Base-by-base conservation (phyloP, 352 stramenopile genomes). In the Phytophthora brassicae region DNA sequence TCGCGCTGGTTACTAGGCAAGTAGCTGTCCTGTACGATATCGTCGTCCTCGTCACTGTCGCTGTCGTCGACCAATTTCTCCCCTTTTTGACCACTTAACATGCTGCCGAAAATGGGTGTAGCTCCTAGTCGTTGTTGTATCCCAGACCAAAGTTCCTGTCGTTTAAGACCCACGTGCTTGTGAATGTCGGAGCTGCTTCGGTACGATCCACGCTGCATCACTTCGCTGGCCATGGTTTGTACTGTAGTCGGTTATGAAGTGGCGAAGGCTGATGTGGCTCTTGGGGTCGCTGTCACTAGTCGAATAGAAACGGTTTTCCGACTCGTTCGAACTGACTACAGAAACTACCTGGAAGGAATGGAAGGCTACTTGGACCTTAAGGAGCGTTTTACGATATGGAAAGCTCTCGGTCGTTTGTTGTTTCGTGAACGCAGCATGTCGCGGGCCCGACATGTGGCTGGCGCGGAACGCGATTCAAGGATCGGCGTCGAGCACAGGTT, bases 81-180 rank as follows among this genome's bases (percentile, higher is more conserved):
- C 20, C 58, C 50, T 28, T 70, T 70, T n/a, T 66, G 55, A 31
- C 58, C 62, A 52, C 56, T 36, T n/a, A 61, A 16, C 16, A 54
- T 38, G 8, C 50, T 44, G 11, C 54, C 44, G 9, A 64, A 69
- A 39, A 72, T 36, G 17, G 66, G 50, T n/a, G 56, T 69, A 20
- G 24, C 61, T 20, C 35, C 41, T 4, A 72, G 24, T 41, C 67
- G 68, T 20, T 66, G 58, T 24, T 72, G 63, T 20, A 72, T 22
- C 38, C 59, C 64, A 11, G 55, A 35, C 68, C 68, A 75, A 4
- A 75, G 53, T 22, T 75, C 68, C 41, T 69, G 62, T 17, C 51
- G 58, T 36, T 70, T 75, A 14, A 24, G 26, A n/a, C 54, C 44
- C 49, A 60, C 41, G 35, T 56, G 63, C 50, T 58, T 60, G 31